Conservation (phyloP, 345 rosid genomes). For the rapeseed (Brassica napus) region DNA sequence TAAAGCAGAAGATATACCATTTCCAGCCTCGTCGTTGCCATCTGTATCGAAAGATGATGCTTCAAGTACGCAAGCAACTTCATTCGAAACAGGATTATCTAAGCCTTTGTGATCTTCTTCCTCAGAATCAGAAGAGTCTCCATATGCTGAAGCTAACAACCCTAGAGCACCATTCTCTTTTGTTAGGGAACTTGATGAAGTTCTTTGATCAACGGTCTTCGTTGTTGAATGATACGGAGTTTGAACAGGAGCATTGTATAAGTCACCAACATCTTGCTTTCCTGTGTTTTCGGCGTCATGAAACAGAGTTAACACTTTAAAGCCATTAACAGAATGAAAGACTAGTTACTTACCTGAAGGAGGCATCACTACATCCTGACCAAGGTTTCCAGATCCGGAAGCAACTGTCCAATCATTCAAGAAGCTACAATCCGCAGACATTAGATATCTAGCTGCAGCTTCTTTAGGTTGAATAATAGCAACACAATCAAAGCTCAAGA, state of each 20-base stretch:
- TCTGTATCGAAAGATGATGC: slow-evolving; percentile 38
- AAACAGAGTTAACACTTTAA: not conserved
- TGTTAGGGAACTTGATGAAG: slow-evolving; percentile 39
- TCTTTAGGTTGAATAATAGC: slow-evolving; percentile 86
- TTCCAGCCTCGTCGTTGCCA: slow-evolving; percentile 36
- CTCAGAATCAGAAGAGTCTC: slow-evolving; percentile 90
- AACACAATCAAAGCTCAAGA: slow-evolving; percentile 80
- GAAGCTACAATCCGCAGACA: slow-evolving; percentile 92
- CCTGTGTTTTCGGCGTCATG: slow-evolving; percentile 49
- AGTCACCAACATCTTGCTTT: slow-evolving; percentile 41
- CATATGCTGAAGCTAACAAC: slow-evolving; percentile 77
- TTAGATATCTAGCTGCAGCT: slow-evolving; percentile 76
- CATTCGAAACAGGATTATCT: slow-evolving; percentile 34
- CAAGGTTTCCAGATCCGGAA: slow-evolving; percentile 50
- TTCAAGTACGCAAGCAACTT: slow-evolving; percentile 34
- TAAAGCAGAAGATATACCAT: slow-evolving; percentile 42
- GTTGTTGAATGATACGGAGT: slow-evolving; percentile 34
- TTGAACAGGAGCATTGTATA: slow-evolving; percentile 53
- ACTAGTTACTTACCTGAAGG: slow-evolving; percentile 49
- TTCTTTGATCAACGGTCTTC: slow-evolving; percentile 41
- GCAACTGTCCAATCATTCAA: slow-evolving; percentile 79
- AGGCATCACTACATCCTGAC: slow-evolving; percentile 41
- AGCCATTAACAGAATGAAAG: slow-evolving; percentile 5
- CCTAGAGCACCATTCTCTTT: slow-evolving; percentile 63
- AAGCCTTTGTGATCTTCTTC: slow-evolving; percentile 51